Base-by-base conservation (phyloP, 768 basidiomycete genomes). In the Myochromella boudieri region DNA sequence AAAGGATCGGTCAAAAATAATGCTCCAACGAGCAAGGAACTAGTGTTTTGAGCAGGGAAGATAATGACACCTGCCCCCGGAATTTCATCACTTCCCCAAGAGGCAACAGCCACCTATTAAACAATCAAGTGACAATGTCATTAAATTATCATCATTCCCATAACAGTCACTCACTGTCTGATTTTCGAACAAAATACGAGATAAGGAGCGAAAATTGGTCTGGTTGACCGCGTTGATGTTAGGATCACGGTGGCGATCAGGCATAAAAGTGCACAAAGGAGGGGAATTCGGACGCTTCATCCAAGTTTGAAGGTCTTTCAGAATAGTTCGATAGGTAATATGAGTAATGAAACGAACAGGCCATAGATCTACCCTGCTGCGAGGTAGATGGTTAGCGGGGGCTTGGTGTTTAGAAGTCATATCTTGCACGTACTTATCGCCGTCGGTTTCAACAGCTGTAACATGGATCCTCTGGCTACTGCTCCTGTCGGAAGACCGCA, bases 361-460 rank as follows among this genome's bases (percentile, higher is more conserved):
- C 84, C 84, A 85, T 27, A 73, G 65, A 49, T 80, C 76, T 51
- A 74, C 69, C 63, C 80, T 68, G 69, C 71, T 72, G 60, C 53
- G 58, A 59, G 40, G 52, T 48, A 54, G 53, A 58, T 55, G 56
- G 62, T 67, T 51, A 72, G 59, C 44, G 54, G 51, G 43, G 52
- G 45, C 46, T 39, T 33, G 42, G 31, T 37, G 33, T 31, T 37
- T 53, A 34, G 28, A 44, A n/a, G n/a, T n/a, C n/a, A n/a, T 44
- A 46, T 26, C 29, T 38, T 36, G 31, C 37, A 73, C 81, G 61
- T 71, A 85, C 84, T 74, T 81, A 56, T 85, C 80, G n/a, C 83
- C 82, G 59, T 84, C 83, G 26, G 80, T 84, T 67, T 85, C 84
- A 33, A 82, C 81, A 20, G 81, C 82, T 22, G 81, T 81, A 55